These are phyloP conservation scores for Eucalyptus pauciflora DNA, from an alignment of 345 rosid genomes.

Conservation along the genomic window DNA sequence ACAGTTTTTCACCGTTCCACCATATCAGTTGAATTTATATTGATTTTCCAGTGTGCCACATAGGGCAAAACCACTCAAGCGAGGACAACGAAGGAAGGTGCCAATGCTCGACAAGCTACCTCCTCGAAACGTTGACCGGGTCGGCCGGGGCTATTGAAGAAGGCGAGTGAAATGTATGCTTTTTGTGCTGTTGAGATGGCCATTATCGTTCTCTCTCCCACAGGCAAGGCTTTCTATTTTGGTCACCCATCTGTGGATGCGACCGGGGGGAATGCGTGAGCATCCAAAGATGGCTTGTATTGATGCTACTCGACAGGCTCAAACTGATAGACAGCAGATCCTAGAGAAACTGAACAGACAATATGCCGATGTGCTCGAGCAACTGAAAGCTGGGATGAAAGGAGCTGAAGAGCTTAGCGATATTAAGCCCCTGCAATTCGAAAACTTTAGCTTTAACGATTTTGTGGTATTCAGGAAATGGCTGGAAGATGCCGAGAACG, in stretches of 20 bases:
- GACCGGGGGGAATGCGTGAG: constrained; percentile 14
- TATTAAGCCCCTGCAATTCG: not conserved
- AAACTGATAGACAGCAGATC: not conserved
- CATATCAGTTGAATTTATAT: too few species aligned
- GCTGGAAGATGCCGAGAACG: not conserved
- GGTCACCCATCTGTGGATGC: constrained; percentile 35
- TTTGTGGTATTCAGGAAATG: not conserved
- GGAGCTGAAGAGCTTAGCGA: not conserved
- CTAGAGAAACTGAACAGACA: not conserved
- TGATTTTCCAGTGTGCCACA: accelerated
- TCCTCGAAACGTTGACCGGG: constrained; percentile 42
- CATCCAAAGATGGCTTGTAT: not conserved
- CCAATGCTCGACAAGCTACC: not conserved
- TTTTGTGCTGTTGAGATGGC: constrained; percentile 37
- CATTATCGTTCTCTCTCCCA: constrained; percentile 45
- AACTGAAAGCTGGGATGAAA: constrained; percentile 15
- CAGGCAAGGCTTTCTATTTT: constrained; percentile 38
- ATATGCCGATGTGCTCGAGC: not conserved
- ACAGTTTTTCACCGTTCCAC: too few species aligned
- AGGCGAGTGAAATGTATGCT: constrained; percentile 30
- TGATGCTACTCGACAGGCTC: not conserved
- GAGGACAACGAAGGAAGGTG: too few species aligned
- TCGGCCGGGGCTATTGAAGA: constrained; percentile 41
- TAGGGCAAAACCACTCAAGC: too few species aligned
- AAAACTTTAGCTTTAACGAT: not conserved